Conservation (phyloP, 371 early-diverging fungal genomes). For the Parasitella parasitica region DNA sequence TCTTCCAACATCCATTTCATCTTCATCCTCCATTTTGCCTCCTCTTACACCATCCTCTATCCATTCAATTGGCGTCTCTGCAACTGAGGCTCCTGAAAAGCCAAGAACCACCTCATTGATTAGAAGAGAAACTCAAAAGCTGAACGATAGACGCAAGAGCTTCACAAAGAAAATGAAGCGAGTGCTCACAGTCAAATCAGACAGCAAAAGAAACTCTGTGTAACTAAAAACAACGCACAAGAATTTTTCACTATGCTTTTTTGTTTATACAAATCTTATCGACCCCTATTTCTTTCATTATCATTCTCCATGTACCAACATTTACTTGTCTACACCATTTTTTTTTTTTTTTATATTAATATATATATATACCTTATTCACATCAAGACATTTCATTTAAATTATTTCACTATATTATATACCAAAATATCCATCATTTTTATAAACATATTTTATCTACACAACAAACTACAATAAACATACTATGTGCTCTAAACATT, state of each 20-base stretch:
- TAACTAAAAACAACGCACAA: not conserved
- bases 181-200: slow-evolving; percentile 9
- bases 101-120: slow-evolving; percentile 21
- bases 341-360: not conserved
- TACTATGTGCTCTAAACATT: too few species aligned
- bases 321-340: not conserved
- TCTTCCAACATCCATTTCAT: slow-evolving; percentile 1
- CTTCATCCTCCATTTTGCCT: slow-evolving; percentile 11
- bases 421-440: not conserved
- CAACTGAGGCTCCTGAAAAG: not conserved
- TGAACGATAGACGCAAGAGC: slow-evolving; percentile 22
- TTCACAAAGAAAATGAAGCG: slow-evolving; percentile 24
- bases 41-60: slow-evolving; percentile 7
- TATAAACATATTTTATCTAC: not conserved
- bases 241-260: not conserved
- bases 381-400: too few species aligned
- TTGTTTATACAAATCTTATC: not conserved
- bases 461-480: too few species aligned
- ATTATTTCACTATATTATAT: not conserved
- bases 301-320: slow-evolving; percentile 2
- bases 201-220: slow-evolving; percentile 15
- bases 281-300: not conserved
- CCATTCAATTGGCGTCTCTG: not conserved
- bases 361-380: not conserved
- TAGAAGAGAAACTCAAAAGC: slow-evolving; percentile 25